Conservation (phyloP, 305 asterid genomes). For the Fraxinus nigra region DNA sequence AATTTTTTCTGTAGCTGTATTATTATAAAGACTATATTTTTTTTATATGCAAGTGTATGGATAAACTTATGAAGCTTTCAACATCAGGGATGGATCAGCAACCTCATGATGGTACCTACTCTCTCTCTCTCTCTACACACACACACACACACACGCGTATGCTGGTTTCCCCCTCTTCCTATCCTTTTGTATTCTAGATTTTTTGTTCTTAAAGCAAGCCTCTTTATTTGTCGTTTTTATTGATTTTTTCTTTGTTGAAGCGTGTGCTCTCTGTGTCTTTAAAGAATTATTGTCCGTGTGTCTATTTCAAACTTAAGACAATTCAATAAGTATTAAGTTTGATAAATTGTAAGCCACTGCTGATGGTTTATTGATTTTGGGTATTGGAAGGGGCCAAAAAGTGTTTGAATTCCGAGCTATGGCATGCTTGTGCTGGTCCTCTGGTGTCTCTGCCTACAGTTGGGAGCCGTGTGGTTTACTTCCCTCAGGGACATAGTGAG, state of each 20-base stretch:
- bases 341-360: conserved; percentile 33
- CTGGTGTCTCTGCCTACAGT: conserved; percentile 79
- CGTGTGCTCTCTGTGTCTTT: conserved; percentile 26
- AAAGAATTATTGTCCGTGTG: conserved; percentile 12
- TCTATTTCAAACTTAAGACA: conserved; percentile 16
- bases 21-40: conserved; percentile 21
- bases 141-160: background rate
- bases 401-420: conserved; percentile 90
- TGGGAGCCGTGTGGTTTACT: conserved; percentile 81
- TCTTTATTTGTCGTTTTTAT: conserved; percentile 29
- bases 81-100: conserved; percentile 97
- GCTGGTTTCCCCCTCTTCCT: conserved; percentile 5
- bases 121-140: background rate
- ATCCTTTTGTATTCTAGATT: background rate
- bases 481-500: conserved; percentile 98
- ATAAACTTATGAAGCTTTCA: conserved; percentile 81
- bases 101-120: conserved; percentile 72
- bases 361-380: conserved; percentile 32
- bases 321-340: conserved; percentile 3
- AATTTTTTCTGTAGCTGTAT: conserved; percentile 18
- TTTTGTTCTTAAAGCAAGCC: conserved; percentile 2
- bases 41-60: conserved; percentile 31
- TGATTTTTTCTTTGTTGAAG: conserved; percentile 22
- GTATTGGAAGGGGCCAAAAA: conserved; percentile 76
- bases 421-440: conserved; percentile 99